Conservation (phyloP, 208 protist species). For the Crithidia brevicula region DNA sequence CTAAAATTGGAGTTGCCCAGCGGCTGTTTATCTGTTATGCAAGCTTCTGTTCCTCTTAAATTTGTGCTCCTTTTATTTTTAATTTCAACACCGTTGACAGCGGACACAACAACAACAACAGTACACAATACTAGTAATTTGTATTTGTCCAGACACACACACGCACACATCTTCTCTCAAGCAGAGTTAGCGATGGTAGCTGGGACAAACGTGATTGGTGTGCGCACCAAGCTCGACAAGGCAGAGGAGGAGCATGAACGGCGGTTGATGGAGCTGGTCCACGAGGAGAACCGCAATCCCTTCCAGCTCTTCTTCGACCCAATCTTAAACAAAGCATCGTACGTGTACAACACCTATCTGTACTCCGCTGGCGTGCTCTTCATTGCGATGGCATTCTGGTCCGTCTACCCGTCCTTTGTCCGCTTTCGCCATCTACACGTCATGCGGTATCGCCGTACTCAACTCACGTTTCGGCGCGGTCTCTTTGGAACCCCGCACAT, state of each 20-base stretch:
- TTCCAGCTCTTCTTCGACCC: conserved; percentile 47
- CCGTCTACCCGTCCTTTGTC: conserved; percentile 65
- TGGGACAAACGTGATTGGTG: conserved; percentile 21
- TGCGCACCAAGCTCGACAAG: conserved; percentile 50
- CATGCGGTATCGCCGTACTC: conserved; percentile 57
- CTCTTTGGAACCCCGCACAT: conserved; percentile 76
- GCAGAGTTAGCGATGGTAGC: background rate
- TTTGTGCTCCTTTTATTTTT: too few species aligned
- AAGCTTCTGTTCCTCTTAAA: too few species aligned
- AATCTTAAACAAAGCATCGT: conserved; percentile 16
- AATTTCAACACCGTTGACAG: too few species aligned
- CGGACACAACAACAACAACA: too few species aligned
- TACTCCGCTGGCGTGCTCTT: conserved; percentile 75
- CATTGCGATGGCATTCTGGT: conserved; percentile 54
- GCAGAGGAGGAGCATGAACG: conserved; percentile 48
- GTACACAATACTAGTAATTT: too few species aligned
- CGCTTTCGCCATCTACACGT: conserved; percentile 68
- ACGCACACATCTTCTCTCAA: too few species aligned
- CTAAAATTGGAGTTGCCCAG: too few species aligned
- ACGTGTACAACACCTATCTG: conserved; percentile 63
- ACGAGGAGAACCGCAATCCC: conserved; percentile 58
- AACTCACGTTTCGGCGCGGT: conserved; percentile 56
- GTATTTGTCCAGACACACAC: too few species aligned
- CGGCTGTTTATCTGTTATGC: too few species aligned
- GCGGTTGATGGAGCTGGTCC: conserved; percentile 46